phyloP scores from a whole-genome alignment of 768 basidiomycete species.

The Collybia sp. region DNA sequence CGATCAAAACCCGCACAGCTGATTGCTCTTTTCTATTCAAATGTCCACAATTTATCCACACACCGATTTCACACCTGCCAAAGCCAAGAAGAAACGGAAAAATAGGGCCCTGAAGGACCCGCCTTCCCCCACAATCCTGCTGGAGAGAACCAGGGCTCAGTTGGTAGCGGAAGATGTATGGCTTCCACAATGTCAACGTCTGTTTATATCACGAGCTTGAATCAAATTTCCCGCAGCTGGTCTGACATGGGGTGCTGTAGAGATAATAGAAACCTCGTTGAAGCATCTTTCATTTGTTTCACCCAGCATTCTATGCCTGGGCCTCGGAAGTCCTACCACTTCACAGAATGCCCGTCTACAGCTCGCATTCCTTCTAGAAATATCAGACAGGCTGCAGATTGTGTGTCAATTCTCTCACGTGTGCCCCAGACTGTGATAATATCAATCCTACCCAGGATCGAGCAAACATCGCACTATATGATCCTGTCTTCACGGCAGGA shows the following conservation, averaged over 20 bases:
- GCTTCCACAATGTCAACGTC: slow-evolving; percentile 44
- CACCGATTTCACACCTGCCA: slow-evolving; percentile 47
- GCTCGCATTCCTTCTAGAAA: slow-evolving; percentile 57
- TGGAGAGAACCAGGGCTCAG: slow-evolving; percentile 41
- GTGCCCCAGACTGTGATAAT: slow-evolving; percentile 6
- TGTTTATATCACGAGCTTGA: slow-evolving; percentile 15
- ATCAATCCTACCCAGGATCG: slow-evolving; percentile 35
- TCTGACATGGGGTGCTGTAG: slow-evolving; percentile 19
- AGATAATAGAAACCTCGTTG: slow-evolving; percentile 29
- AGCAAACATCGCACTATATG: slow-evolving; percentile 49
- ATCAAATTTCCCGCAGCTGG: slow-evolving; percentile 1
- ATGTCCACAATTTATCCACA: slow-evolving; percentile 33
- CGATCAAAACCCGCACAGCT: neutral
- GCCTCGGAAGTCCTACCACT: slow-evolving; percentile 65
- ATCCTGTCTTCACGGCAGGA: slow-evolving; percentile 69
- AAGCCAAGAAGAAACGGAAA: slow-evolving; percentile 49
- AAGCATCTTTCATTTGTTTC: slow-evolving; percentile 16
- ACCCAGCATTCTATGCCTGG: slow-evolving; percentile 56
- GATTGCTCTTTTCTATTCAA: too few species aligned
- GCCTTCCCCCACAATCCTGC: slow-evolving; percentile 27
- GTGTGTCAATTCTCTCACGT: slow-evolving; percentile 38
- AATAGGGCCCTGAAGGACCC: slow-evolving; percentile 26
- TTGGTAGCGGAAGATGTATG: slow-evolving; percentile 47
- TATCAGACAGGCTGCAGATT: slow-evolving; percentile 49
- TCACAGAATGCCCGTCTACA: slow-evolving; percentile 63